Evolutionary conservation across 129 eudicot species (phyloP).

Genomic region (Silybum marianum): DNA sequence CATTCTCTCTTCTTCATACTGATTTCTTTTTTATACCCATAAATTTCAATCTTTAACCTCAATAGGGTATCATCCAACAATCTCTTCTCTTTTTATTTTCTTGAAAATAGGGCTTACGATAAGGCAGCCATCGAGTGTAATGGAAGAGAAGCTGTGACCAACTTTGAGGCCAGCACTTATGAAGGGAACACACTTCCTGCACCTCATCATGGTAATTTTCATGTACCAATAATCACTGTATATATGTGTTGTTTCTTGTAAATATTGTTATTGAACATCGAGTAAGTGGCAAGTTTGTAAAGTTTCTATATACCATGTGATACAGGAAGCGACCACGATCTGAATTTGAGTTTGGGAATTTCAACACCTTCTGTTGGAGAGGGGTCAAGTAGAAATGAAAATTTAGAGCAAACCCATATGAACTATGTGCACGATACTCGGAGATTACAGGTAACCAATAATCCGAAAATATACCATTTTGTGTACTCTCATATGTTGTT

Average conservation of each 20-base stretch:
- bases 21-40: constrained; percentile 20
- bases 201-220: constrained; percentile 34
- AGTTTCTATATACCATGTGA: background rate
- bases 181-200: constrained; percentile 33
- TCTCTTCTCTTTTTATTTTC: constrained; percentile 36
- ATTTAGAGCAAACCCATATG: constrained; percentile 32
- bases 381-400: constrained; percentile 44
- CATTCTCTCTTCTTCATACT: constrained; percentile 30
- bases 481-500: background rate
- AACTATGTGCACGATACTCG: constrained; percentile 34
- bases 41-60: constrained; percentile 36
- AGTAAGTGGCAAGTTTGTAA: background rate
- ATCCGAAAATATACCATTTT: background rate
- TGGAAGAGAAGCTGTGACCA: constrained; percentile 75
- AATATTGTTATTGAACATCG: background rate
- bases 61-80: constrained; percentile 40
- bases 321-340: constrained; percentile 52
- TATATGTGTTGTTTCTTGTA: background rate
- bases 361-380: constrained; percentile 41
- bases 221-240: background rate
- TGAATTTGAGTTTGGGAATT: constrained; percentile 69
- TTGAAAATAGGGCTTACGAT: constrained; percentile 70
- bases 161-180: constrained; percentile 63
- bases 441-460: constrained; percentile 43
- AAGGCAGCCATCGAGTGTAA: constrained; percentile 72